Conservation (phyloP, 2,329 filamentous ascomycete genomes). For the Ceratocystis lukuohia region DNA sequence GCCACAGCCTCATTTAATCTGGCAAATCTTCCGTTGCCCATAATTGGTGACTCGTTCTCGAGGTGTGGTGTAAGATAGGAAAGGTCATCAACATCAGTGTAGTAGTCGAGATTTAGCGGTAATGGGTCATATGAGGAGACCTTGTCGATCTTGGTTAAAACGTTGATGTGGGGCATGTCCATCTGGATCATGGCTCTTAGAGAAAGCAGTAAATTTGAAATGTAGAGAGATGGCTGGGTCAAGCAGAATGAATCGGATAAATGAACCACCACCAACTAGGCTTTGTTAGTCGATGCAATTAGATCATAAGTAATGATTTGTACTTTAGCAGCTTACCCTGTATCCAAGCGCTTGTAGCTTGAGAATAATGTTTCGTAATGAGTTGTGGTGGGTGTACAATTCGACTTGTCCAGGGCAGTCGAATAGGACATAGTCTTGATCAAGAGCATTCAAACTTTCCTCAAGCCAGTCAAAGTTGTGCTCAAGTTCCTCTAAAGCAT, state of each 20-base stretch:
- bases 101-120: slow-evolving; percentile 92
- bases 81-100: slow-evolving; percentile 92
- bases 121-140: slow-evolving; percentile 70
- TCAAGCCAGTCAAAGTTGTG: slow-evolving; percentile 89
- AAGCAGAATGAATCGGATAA: slow-evolving; percentile 89
- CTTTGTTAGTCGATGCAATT: slow-evolving; percentile 20
- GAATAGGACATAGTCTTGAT: slow-evolving; percentile 85
- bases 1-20: slow-evolving; percentile 78
- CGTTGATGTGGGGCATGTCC: slow-evolving; percentile 90
- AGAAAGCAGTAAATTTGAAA: slow-evolving; percentile 84
- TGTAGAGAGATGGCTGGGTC: slow-evolving; percentile 84
- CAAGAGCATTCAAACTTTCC: slow-evolving; percentile 61
- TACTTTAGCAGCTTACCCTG: slow-evolving; percentile 48
- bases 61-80: slow-evolving; percentile 70
- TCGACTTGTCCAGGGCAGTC: slow-evolving; percentile 97
- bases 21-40: slow-evolving; percentile 62
- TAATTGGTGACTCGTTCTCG: slow-evolving; percentile 59
- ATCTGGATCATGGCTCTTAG: slow-evolving; percentile 96
- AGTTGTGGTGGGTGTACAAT: slow-evolving; percentile 89
- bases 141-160: slow-evolving; percentile 96
- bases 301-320: slow-evolving; percentile 21
- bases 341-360: slow-evolving; percentile 82
- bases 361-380: slow-evolving; percentile 82
- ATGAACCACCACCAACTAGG: slow-evolving; percentile 79
- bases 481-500: slow-evolving; percentile 89